Evolutionary conservation across 768 basidiomycete genomes (phyloP).

Genomic region (Trametes punicea): DNA sequence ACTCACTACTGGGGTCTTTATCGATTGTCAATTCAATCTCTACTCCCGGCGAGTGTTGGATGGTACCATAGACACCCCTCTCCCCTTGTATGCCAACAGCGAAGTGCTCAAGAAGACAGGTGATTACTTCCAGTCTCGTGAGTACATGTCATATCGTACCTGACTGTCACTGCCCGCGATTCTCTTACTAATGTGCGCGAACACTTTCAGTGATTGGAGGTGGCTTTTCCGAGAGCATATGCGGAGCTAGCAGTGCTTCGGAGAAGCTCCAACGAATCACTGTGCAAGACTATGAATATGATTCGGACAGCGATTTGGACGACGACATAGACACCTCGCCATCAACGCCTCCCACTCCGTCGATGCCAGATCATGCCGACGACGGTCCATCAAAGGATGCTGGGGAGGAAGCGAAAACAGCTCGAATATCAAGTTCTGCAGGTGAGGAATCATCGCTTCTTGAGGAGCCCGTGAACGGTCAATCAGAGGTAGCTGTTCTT

Average conservation of each 20-base stretch:
- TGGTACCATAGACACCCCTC: not conserved
- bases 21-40: not conserved
- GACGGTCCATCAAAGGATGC: too few relatives aligned
- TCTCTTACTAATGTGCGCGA: not conserved
- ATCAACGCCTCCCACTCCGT: too few relatives aligned
- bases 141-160: not conserved
- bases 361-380: too few relatives aligned
- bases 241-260: not conserved
- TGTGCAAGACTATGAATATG: not conserved
- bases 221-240: not conserved
- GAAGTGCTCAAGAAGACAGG: not conserved
- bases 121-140: not conserved
- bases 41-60: not conserved
- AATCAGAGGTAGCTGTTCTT: too few relatives aligned
- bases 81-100: not conserved
- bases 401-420: too few relatives aligned
- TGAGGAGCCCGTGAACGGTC: too few relatives aligned
- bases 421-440: too few relatives aligned
- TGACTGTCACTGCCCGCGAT: not conserved
- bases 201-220: not conserved
- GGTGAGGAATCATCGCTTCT: too few relatives aligned
- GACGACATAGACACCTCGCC: not conserved
- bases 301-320: constrained; percentile 4
- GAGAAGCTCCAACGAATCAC: not conserved
- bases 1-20: not conserved